Conservation (phyloP, 345 rosid species). For the Iberis pinnata region DNA sequence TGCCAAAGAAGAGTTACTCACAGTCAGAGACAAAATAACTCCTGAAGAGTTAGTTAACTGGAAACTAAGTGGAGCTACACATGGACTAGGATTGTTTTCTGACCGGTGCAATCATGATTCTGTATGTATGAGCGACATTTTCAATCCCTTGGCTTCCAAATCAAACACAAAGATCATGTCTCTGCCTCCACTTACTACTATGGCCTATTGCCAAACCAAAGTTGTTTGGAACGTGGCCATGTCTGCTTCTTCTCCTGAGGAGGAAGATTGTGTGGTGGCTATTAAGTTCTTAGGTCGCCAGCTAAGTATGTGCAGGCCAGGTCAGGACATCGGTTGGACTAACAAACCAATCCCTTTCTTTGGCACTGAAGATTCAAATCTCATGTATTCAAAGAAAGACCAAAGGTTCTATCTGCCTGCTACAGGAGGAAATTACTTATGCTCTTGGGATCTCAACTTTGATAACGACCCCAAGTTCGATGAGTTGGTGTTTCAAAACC, state of each 20-base stretch:
- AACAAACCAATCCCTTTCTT: neutral
- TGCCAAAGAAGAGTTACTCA: neutral
- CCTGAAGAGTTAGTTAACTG: neutral
- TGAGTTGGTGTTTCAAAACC: conserved; percentile 1
- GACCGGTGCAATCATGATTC: neutral
- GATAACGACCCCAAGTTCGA: conserved; percentile 1
- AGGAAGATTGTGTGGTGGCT: neutral
- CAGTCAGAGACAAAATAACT: neutral
- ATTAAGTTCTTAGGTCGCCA: neutral
- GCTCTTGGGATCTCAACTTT: neutral
- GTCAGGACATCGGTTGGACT: neutral
- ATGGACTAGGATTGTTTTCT: neutral
- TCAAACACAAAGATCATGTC: neutral
- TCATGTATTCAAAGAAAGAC: neutral
- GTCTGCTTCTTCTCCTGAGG: neutral
- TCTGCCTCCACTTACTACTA: conserved; percentile 1
- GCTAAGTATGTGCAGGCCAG: neutral
- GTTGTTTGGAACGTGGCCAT: conserved; percentile 8
- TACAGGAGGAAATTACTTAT: neutral
- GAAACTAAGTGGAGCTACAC: neutral
- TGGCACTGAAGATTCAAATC: neutral
- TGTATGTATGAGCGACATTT: neutral
- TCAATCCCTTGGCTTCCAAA: neutral
- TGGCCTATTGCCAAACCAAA: neutral
- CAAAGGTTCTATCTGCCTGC: neutral